Percentiles rank a stretch among this genome's conserved stretches.
These are phyloP conservation scores for Aristolochia contorta DNA, from an alignment of 164 flowering plant species.

Conservation along the genomic window DNA sequence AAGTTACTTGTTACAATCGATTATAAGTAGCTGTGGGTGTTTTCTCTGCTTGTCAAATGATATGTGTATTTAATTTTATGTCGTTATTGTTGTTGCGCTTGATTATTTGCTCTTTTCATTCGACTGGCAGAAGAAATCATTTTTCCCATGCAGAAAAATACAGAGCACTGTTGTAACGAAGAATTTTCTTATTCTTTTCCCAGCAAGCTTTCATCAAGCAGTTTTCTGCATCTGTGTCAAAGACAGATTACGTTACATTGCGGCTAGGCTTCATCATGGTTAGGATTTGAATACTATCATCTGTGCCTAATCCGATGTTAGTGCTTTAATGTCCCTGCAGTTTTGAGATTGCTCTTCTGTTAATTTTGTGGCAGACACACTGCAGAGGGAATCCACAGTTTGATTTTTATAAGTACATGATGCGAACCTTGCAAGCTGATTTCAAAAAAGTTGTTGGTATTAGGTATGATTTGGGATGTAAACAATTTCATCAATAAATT, in stretches of 20 bases:
- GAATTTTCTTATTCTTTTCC: slow-evolving; percentile 4
- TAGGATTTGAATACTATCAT: background rate
- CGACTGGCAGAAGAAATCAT: background rate
- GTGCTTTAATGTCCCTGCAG: background rate
- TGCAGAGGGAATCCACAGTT: slow-evolving; percentile 36
- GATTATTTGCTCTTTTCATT: background rate
- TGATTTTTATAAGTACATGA: slow-evolving; percentile 71
- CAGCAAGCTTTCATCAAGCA: slow-evolving; percentile 54
- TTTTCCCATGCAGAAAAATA: background rate
- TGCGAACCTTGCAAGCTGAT: slow-evolving; percentile 54
- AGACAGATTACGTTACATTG: slow-evolving; percentile 49
- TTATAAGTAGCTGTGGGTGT: background rate
- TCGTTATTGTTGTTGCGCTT: background rate
- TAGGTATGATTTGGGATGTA: slow-evolving; percentile 31
- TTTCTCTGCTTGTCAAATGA: background rate
- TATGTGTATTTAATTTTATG: background rate
- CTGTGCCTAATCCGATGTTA: background rate
- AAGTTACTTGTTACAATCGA: background rate
- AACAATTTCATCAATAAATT: background rate
- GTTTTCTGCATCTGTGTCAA: slow-evolving; percentile 50
- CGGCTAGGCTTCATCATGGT: slow-evolving; percentile 32
- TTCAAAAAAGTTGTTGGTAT: slow-evolving; percentile 69
- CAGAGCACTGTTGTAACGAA: background rate
- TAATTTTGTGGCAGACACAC: slow-evolving; percentile 37
- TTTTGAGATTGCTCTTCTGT: background rate